Conservation (phyloP, 345 rosid genomes). For the Eucalyptus leucophloia region DNA sequence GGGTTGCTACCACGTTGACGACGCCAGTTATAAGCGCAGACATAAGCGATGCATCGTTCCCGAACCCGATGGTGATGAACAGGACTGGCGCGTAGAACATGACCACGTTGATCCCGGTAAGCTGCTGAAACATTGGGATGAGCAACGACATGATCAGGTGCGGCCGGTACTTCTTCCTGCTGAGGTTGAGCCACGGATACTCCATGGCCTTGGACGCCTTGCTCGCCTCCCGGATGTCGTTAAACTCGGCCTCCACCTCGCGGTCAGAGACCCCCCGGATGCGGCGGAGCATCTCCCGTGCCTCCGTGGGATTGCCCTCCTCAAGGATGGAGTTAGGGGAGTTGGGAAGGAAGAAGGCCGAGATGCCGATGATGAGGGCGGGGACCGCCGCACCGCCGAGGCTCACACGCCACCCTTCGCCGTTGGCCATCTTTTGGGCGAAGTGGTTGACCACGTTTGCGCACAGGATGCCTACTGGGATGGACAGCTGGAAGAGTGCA, state of each 20-base stretch:
- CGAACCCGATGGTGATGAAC: constrained; percentile 29
- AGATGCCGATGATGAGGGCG: constrained; percentile 10
- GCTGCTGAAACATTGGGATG: constrained; percentile 31
- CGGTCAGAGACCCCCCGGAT: constrained; percentile 2
- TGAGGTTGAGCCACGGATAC: constrained; percentile 9
- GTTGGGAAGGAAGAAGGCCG: constrained; percentile 11
- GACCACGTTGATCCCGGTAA: constrained; percentile 33
- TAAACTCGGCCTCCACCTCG: constrained; percentile 12
- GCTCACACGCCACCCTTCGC: constrained; percentile 19
- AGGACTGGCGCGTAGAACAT: constrained; percentile 38
- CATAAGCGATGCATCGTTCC: background rate
- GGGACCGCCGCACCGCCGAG: constrained; percentile 22
- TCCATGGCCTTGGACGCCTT: constrained; percentile 11
- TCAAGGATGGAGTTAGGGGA: constrained; percentile 18
- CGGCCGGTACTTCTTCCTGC: constrained; percentile 4
- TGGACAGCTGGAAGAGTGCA: constrained; percentile 25
- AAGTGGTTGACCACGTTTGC: constrained; percentile 36
- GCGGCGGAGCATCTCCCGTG: constrained; percentile 1
- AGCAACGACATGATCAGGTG: constrained; percentile 1
- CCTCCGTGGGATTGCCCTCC: constrained; percentile 3
- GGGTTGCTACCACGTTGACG: background rate
- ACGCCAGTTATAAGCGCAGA: constrained; percentile 19
- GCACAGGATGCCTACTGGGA: constrained; percentile 23
- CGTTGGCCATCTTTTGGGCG: background rate
- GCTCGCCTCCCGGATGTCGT: constrained; percentile 10